A percentile compares a stretch with the other conserved stretches of the same genome.
Evolutionary conservation across 2,329 filamentous ascomycete species (phyloP).

Genomic region (Phialocephala sp.): DNA sequence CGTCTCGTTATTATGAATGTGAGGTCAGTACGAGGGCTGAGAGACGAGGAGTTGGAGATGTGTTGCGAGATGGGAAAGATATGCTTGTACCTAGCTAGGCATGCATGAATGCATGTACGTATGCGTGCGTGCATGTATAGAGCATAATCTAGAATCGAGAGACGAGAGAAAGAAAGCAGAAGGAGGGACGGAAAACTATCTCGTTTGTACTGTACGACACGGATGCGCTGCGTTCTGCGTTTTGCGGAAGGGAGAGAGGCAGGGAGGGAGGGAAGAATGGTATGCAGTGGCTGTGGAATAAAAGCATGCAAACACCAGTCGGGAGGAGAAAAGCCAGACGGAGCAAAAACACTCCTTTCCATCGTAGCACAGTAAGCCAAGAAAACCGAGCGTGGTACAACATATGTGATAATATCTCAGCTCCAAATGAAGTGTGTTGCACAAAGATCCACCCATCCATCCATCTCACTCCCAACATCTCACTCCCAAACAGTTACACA

Average conservation of each 20-base stretch:
- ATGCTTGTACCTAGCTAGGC: no score
- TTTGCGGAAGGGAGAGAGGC: background rate
- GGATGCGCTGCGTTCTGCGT: background rate
- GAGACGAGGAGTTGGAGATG: no score
- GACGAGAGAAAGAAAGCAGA: background rate
- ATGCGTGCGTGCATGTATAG: background rate
- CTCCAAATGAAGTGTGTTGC: no score
- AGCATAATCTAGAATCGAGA: background rate
- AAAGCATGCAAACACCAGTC: background rate
- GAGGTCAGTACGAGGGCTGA: no score
- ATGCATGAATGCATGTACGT: background rate
- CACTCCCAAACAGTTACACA: no score
- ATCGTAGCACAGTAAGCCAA: background rate
- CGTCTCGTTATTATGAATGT: no score
- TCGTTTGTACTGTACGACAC: background rate
- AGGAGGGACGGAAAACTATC: background rate
- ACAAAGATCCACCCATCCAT: no score
- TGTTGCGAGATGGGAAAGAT: no score
- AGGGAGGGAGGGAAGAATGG: background rate
- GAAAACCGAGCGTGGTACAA: background rate
- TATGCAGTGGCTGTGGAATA: constrained; percentile 3
- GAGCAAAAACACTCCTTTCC: no score
- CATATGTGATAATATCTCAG: background rate
- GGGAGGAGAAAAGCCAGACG: background rate
- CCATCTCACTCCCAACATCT: no score